A percentile compares a stretch with the other conserved stretches of the same genome.
Conservation (phyloP, 306 rosid genomes). For the Glycine tomentella region DNA sequence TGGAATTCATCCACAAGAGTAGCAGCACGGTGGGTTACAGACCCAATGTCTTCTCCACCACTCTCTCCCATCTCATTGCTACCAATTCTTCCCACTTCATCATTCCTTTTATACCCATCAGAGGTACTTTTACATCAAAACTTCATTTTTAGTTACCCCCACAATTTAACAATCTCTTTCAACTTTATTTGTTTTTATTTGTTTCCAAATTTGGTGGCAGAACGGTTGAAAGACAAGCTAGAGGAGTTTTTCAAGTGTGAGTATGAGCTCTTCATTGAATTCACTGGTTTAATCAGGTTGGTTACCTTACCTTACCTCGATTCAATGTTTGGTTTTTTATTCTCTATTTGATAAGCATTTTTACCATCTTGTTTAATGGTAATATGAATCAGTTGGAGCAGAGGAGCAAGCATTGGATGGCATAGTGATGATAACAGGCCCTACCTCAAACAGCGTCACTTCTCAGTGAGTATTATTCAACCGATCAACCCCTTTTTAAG, state of each 20-base stretch:
- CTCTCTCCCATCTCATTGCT: conserved; percentile 85
- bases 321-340: conserved; percentile 7
- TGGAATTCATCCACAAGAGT: conserved; percentile 92
- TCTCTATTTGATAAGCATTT: background rate
- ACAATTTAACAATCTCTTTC: background rate
- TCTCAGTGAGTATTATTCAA: conserved; percentile 65
- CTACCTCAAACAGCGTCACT: conserved; percentile 84
- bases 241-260: conserved; percentile 86
- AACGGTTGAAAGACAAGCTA: conserved; percentile 86
- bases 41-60: conserved; percentile 85
- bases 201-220: conserved; percentile 51
- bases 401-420: conserved; percentile 96
- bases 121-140: conserved; percentile 54
- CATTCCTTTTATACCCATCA: conserved; percentile 78
- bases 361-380: conserved; percentile 15
- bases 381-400: conserved; percentile 69
- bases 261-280: conserved; percentile 82
- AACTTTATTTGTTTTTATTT: too few relatives aligned
- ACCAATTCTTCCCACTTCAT: conserved; percentile 75
- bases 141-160: background rate
- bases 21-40: conserved; percentile 88
- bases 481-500: background rate
- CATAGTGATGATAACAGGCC: conserved; percentile 94
- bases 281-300: conserved; percentile 94
- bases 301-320: background rate